A percentile compares a stretch with the other conserved stretches of the same genome.
Evolutionary conservation across 768 basidiomycete species (phyloP).

Genomic region (Suillus plorans): DNA sequence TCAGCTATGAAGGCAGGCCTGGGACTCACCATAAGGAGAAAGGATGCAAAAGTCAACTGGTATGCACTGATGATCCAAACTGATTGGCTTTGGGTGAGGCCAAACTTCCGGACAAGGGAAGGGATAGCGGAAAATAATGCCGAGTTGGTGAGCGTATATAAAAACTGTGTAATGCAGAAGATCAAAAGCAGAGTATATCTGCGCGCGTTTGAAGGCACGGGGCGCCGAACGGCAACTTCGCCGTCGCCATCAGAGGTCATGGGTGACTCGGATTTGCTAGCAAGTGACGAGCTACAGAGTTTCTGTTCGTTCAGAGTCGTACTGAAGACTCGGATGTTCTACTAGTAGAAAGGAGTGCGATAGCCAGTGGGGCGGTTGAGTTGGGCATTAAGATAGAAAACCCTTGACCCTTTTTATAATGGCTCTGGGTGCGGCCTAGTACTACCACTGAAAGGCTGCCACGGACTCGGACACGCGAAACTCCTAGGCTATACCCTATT

Average conservation of each 20-base stretch:
- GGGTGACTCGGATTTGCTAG: not conserved
- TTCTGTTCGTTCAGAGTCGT: not conserved
- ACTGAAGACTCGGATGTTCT: not conserved
- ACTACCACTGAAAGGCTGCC: not conserved
- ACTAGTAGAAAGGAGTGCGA: not conserved
- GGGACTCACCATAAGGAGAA: slow-evolving; percentile 32
- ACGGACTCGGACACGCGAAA: too few relatives aligned
- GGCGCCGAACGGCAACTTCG: not conserved
- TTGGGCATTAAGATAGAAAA: not conserved
- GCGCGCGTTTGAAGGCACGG: not conserved
- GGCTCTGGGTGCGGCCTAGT: not conserved
- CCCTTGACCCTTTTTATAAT: not conserved
- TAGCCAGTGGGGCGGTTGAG: not conserved
- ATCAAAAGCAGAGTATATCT: slow-evolving; percentile 25
- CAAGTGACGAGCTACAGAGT: not conserved
- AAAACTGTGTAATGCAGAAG: slow-evolving; percentile 36
- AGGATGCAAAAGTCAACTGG: slow-evolving; percentile 35
- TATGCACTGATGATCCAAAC: slow-evolving; percentile 36
- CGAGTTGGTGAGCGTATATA: slow-evolving; percentile 37
- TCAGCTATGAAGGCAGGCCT: not conserved
- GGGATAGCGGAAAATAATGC: slow-evolving; percentile 33
- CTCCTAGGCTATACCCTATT: too few relatives aligned
- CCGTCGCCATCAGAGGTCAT: not conserved
- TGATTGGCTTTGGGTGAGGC: not conserved
- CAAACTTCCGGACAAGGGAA: slow-evolving; percentile 17